Base-by-base conservation (phyloP, 2,329 filamentous ascomycete species). In the Paecilomyces niveus region DNA sequence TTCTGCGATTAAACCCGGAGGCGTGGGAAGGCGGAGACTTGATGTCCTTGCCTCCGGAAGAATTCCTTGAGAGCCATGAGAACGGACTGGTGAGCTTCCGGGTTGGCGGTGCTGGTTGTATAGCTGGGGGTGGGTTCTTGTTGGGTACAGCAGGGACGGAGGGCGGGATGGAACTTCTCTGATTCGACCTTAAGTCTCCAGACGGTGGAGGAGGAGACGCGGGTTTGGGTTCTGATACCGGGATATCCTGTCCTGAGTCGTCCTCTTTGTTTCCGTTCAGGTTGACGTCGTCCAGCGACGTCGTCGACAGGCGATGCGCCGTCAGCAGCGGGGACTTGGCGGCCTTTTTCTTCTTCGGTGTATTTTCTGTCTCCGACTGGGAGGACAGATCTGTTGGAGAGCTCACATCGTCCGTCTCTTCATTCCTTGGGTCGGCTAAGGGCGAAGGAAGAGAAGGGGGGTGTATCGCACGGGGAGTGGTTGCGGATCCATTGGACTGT, bases 51-150 rank as follows among this genome's bases (percentile, higher is more conserved):
- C 81, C 80, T 10, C 74, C 73, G 29, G 73, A 75, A 24, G 85
- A 84, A 71, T 82, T 87, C 64, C 90, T 81, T 32, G 90, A 90
- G 45, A 95, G 82, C 87, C 90, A 93, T 45, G 90, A 85, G 67
- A 96, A 95, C n/a, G 89, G 90, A 65, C 90, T 90, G 8, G 90
- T 92, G 57, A 95, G 83, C 72, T 94, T 96, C 68, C 91, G 82
- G 64, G 78, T 67, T 18, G 76, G 71, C 49, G 75, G 71, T 26
- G 71, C 67, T 3, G 74, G 72, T 21, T 76, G 72, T 52, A 77
- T 72, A 24, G 73, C 71, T 45, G 74, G 70, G 57, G 54, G 59
- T 45, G 69, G 62, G 53, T 69, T 67, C 61, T 73, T 71, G 64
- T 72, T 73, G 49, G 68, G 64, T 21, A 83, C 86, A 87, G 88